phyloP scores from a whole-genome alignment of 345 rosid species.

The Excoecaria cochinchinensis region DNA sequence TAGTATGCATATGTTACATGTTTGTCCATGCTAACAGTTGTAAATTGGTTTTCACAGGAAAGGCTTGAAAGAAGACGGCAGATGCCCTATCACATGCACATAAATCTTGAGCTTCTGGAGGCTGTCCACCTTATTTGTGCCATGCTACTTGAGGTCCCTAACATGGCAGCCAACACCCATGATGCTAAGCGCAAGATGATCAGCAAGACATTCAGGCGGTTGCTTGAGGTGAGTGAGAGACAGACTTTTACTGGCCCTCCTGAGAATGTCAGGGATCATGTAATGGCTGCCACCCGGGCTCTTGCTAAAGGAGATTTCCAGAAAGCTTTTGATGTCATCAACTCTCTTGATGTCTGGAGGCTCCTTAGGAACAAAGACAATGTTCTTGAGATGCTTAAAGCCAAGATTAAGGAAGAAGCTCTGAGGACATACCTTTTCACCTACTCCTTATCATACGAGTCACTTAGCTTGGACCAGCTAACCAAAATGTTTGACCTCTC shows the following conservation, averaged over 20 bases:
- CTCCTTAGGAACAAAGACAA: conserved; percentile 56
- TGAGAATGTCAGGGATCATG: conserved; percentile 87
- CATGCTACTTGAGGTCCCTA: conserved; percentile 92
- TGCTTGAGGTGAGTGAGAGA: conserved; percentile 73
- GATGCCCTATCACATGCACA: conserved; percentile 98
- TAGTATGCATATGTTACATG: background rate
- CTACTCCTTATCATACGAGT: conserved; percentile 55
- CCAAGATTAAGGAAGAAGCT: conserved; percentile 85
- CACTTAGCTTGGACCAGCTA: conserved; percentile 64
- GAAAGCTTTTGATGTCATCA: conserved; percentile 58
- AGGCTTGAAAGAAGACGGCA: conserved; percentile 85
- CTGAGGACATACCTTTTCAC: conserved; percentile 74
- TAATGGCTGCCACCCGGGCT: conserved; percentile 81
- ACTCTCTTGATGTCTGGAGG: conserved; percentile 80
- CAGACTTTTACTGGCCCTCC: conserved; percentile 84
- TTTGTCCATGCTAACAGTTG: background rate
- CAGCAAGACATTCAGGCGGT: conserved; percentile 77
- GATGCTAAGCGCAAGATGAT: conserved; percentile 65
- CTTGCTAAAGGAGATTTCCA: conserved; percentile 72
- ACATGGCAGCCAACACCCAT: conserved; percentile 75
- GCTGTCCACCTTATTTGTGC: conserved; percentile 88
- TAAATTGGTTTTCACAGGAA: conserved; percentile 50
- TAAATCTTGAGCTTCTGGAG: conserved; percentile 91
- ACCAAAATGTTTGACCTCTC: conserved; percentile 77
- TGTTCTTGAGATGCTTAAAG: conserved; percentile 69